Evolutionary conservation across 176 grass and related monocot species (phyloP).

Genomic region (Phoenix roebelenii): DNA sequence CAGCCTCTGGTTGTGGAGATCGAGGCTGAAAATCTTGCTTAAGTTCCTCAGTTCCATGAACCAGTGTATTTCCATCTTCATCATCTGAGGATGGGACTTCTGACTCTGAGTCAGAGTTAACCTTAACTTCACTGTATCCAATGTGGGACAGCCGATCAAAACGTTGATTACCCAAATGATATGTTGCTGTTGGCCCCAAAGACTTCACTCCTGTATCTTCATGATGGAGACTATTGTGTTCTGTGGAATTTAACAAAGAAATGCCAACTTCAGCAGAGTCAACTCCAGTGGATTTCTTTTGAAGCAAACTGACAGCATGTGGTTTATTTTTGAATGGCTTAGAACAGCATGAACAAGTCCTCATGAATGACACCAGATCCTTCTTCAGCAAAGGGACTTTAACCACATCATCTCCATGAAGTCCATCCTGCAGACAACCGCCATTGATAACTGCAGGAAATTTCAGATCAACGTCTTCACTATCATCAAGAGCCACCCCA

Average conservation of each 20-base stretch:
- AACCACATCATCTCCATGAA: neutral
- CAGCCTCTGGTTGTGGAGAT: neutral
- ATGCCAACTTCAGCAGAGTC: neutral
- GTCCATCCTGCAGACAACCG: neutral
- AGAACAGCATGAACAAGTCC: slow-evolving; percentile 18
- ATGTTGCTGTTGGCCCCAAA: neutral
- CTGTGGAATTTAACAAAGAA: too few relatives aligned
- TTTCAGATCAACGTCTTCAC: neutral
- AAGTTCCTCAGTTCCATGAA: slow-evolving; percentile 3
- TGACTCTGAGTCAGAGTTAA: slow-evolving; percentile 53
- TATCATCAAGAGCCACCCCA: neutral
- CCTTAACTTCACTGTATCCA: slow-evolving; percentile 52
- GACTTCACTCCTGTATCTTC: neutral
- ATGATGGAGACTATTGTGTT: neutral
- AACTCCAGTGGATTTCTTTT: too few relatives aligned
- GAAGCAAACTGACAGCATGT: too few relatives aligned
- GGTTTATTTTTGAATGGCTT: neutral
- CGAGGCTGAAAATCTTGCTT: slow-evolving; percentile 8
- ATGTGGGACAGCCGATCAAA: slow-evolving; percentile 17
- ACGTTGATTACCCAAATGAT: slow-evolving; percentile 12
- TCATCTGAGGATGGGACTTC: slow-evolving; percentile 22
- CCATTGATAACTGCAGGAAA: neutral
- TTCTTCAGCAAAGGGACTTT: neutral
- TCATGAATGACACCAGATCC: neutral
- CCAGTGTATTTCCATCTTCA: neutral